Evolutionary conservation across 2,329 filamentous ascomycete genomes (phyloP), one percentile per base, ranked within the genome.

Genomic region (Thermoascus crustaceus): DNA sequence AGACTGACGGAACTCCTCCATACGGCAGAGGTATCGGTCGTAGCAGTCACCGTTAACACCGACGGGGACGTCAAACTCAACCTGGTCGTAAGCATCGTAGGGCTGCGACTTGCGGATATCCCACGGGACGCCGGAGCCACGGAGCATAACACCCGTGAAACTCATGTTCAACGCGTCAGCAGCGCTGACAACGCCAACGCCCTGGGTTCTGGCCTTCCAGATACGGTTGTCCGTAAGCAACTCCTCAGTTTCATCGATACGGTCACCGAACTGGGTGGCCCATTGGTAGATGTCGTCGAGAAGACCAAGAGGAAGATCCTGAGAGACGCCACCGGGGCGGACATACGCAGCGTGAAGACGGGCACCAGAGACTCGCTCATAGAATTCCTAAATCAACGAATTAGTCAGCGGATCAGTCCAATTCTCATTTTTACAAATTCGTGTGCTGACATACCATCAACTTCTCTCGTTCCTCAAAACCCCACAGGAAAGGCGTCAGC

Each of bases 271-370:
- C 65, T 98, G 91, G 39, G 91, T 98, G 10, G 91, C 91, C 91
- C 91, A 98, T 68, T 96, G 89, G 71, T 98, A 96, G 57, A 98
- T 98, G 60, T 98, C 91, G 61, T 98, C 93, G 33, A 98, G 79
- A 30, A 98, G 80, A 47, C 91, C 91, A 41, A 94, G 58, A 19
- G 91, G 91, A 30, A 98, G 75, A 69, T 98, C 91, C 67, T 96
- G 88, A 55, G 87, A 85, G 37, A 98, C 91, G 67, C 91, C 91
- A 55, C 91, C 91, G 31, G 91, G 91, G 52, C 91, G 85, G 53
- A 98, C 83, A 61, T 98, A 98, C 53, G 91, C 91, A 41, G 91
- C 85, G 69, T 98, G 91, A 34, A 98, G 78, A 72, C 91, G 91
- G 50, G 91, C 91, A 60, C 91, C 91, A 25, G 91, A 98, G 40